Base-by-base conservation (phyloP, 345 rosid genomes). In the Dipteronia dyeriana region DNA sequence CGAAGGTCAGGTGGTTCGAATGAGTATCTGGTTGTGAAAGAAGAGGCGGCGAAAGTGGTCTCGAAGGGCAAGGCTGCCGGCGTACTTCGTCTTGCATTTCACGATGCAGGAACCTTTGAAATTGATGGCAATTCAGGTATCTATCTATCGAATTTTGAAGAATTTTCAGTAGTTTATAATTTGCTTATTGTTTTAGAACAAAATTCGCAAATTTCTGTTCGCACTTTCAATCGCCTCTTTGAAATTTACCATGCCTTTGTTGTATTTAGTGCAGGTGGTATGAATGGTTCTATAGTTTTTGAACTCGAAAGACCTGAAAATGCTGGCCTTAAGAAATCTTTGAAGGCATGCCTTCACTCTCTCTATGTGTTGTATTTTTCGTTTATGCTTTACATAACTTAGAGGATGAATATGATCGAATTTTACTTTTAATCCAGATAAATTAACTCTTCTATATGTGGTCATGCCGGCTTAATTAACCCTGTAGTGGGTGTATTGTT, bases 61-160 rank as follows among this genome's bases (percentile, higher is more conserved):
- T 80, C 97, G 51, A 95, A 91, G 78, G 93, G 87, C n/a, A 95
- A 91, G 81, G 98, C 99, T 74, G 92, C 98, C 34, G 98, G 98
- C 62, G 91, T 95, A 73, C 99, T 95, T 85, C 98, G 99, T 77
- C 89, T 93, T 72, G 98, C 87, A 66, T 95, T 95, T 85, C 99
- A 93, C 86, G 99, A 95, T 79, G 99, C 96, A n/a, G 99, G 97
- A 80, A 93, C 99, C 66, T 95, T 86, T 79, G 96, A 91, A 29
- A 67, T 84, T 61, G 80, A 80, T 75, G 86, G 79, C 53, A 79
- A 83, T 66, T 83, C 92, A 71, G 99, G 99, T 92, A 69, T 4
- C 43, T 71, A 23, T 17, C 63, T 34, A 23, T 34, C 31, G 3
- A 29, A 1, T 71, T 61, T 54, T 74, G 5, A 19, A 3, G 68